Evolutionary conservation across 768 basidiomycete genomes (phyloP), one percentile per base, ranked within the genome.

Genomic region (Suillus clintonianus): DNA sequence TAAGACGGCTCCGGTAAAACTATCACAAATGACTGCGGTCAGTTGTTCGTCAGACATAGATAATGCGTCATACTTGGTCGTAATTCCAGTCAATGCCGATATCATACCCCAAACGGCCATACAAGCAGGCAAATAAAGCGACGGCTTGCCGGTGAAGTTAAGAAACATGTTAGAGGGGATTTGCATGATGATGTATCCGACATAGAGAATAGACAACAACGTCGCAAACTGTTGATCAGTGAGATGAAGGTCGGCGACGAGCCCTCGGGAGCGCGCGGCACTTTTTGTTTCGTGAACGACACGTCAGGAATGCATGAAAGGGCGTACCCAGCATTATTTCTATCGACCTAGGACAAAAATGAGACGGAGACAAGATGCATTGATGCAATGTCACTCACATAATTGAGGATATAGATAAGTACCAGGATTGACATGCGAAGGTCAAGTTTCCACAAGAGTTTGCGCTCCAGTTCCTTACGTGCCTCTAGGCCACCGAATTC

Each of bases 91-190:
- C 62, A 85, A 67, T 45, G 79, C 72, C 15, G 86, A 88, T 19
- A 87, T 81, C 36, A 77, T 76, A 3, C 90, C 92, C 90, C 90
- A 92, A 34, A 90, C 67, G 10, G 85, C 78, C 89, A 91, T 90
- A 67, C 85, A 88, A 50, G 63, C 67, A 0, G 90, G 87, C 4
- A 90, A 78, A 73, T 90, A 88, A 62, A 87, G 73, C 0, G 89
- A 90, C 4, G 90, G 91, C 69, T 82, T 77, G 50, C 87, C 89
- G 22, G 88, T 84, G 69, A 84, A 81, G 67, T 88, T 87, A 53
- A 90, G 75, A 66, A 89, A 84, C 83, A 90, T 88, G 70, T 90
- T 91, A 11, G 90, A 91, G n/a, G 80, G 78, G 2, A 79, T 70
- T 66, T 80, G 79, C 79, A 80, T 79, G 42, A 77, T 70, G 48